Conservation (phyloP, 768 basidiomycete species). For the Heimioporus sp. region DNA sequence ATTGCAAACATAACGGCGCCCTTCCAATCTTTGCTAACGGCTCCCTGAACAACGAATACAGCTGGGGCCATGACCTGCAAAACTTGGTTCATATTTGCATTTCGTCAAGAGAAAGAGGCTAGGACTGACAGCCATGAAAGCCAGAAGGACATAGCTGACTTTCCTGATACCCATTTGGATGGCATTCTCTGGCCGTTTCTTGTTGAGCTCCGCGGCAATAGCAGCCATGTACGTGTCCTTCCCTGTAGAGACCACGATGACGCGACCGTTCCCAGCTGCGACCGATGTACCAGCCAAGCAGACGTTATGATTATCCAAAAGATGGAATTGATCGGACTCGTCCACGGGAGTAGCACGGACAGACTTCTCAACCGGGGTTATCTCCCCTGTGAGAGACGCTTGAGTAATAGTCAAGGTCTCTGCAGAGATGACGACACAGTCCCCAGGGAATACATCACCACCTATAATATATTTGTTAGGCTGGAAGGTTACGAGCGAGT, state of each 20-base stretch:
- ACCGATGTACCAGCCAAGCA: slow-evolving; percentile 36
- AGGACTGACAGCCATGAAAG: slow-evolving; percentile 27
- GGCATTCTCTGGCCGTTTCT: slow-evolving; percentile 31
- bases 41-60: slow-evolving; percentile 30
- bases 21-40: slow-evolving; percentile 31
- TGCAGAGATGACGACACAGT: slow-evolving; percentile 33
- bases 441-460: slow-evolving; percentile 36
- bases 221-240: slow-evolving; percentile 35
- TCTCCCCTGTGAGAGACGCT: slow-evolving; percentile 36
- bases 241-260: slow-evolving; percentile 31
- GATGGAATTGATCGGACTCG: slow-evolving; percentile 22
- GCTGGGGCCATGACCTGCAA: slow-evolving; percentile 29
- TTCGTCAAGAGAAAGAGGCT: neutral
- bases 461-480: slow-evolving; percentile 13
- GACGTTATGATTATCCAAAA: slow-evolving; percentile 32
- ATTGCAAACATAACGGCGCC: slow-evolving; percentile 32
- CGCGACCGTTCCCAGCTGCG: slow-evolving; percentile 31
- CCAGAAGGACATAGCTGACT: slow-evolving; percentile 32
- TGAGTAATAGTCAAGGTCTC: slow-evolving; percentile 34
- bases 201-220: slow-evolving; percentile 33
- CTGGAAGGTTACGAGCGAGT: neutral
- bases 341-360: slow-evolving; percentile 13
- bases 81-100: neutral
- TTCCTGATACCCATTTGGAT: slow-evolving; percentile 33
- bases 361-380: slow-evolving; percentile 33